Evolutionary conservation across 805 yeast genomes (phyloP).

Genomic region (Debaryomyces hansenii): DNA sequence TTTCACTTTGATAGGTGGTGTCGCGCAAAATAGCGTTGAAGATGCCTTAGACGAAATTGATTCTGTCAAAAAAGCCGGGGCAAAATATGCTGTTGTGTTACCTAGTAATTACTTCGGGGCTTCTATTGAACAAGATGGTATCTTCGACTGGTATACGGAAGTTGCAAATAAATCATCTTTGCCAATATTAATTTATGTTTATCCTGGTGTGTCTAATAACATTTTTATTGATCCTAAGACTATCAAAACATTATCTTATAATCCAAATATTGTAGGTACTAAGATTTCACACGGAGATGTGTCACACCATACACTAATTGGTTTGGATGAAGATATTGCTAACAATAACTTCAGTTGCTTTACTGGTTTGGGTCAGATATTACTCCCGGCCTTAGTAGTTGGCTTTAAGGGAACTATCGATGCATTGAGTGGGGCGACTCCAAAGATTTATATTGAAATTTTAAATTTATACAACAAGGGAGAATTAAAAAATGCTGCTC

Average conservation of each 20-base stretch:
- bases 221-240: slow-evolving; percentile 38
- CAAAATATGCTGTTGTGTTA: slow-evolving; percentile 39
- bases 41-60: slow-evolving; percentile 45
- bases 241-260: slow-evolving; percentile 41
- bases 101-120: slow-evolving; percentile 52
- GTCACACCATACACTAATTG: slow-evolving; percentile 45
- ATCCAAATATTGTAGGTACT: slow-evolving; percentile 50
- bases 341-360: slow-evolving; percentile 42
- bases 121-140: slow-evolving; percentile 44
- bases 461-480: slow-evolving; percentile 40
- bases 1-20: slow-evolving; percentile 49
- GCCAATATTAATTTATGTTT: slow-evolving; percentile 48
- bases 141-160: slow-evolving; percentile 43
- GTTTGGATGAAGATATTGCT: slow-evolving; percentile 37
- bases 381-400: slow-evolving; percentile 46
- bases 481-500: slow-evolving; percentile 39
- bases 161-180: slow-evolving; percentile 44
- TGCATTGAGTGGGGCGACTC: slow-evolving; percentile 54
- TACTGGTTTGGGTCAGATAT: slow-evolving; percentile 53
- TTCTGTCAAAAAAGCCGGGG: slow-evolving; percentile 37
- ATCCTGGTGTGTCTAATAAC: slow-evolving; percentile 51
- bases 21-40: slow-evolving; percentile 44
- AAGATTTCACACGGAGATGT: slow-evolving; percentile 55
- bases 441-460: slow-evolving; percentile 46
- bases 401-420: slow-evolving; percentile 55